Conservation (phyloP, 169 alveolate genomes). For the Babesia gibsoni region DNA sequence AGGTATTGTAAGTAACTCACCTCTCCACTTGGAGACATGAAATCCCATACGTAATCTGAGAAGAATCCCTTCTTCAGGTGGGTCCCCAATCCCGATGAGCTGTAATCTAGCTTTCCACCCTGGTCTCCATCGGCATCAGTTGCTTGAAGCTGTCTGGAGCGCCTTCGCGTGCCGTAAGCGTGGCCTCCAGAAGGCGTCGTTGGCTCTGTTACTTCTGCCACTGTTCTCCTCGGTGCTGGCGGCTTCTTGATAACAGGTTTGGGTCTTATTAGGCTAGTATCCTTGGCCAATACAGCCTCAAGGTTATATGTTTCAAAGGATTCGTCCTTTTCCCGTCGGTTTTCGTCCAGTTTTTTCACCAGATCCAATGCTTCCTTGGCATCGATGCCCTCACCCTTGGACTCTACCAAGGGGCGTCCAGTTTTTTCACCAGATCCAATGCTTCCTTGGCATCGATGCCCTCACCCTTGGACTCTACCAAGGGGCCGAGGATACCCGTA, state of each 20-base stretch:
- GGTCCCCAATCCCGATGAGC: slow-evolving; percentile 45
- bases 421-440: slow-evolving; percentile 30
- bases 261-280: slow-evolving; percentile 46
- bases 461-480: slow-evolving; percentile 39
- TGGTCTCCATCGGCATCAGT: slow-evolving; percentile 17
- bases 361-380: slow-evolving; percentile 50
- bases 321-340: slow-evolving; percentile 46
- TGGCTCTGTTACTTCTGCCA: slow-evolving; percentile 22
- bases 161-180: slow-evolving; percentile 53
- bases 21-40: slow-evolving; percentile 32
- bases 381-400: slow-evolving; percentile 51
- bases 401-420: no score
- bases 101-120: slow-evolving; percentile 26
- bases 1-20: slow-evolving; percentile 4
- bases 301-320: slow-evolving; percentile 25
- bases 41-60: slow-evolving; percentile 67
- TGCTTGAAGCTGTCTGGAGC: slow-evolving; percentile 28
- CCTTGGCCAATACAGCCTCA: slow-evolving; percentile 48
- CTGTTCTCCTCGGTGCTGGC: slow-evolving; percentile 27
- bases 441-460: slow-evolving; percentile 56
- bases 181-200: slow-evolving; percentile 39
- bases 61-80: slow-evolving; percentile 62
- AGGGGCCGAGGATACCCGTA: slow-evolving; percentile 15
- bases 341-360: slow-evolving; percentile 29
- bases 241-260: slow-evolving; percentile 30